phyloP scores from a whole-genome alignment of 2,329 filamentous ascomycete genomes.

The Dothistroma pini region DNA sequence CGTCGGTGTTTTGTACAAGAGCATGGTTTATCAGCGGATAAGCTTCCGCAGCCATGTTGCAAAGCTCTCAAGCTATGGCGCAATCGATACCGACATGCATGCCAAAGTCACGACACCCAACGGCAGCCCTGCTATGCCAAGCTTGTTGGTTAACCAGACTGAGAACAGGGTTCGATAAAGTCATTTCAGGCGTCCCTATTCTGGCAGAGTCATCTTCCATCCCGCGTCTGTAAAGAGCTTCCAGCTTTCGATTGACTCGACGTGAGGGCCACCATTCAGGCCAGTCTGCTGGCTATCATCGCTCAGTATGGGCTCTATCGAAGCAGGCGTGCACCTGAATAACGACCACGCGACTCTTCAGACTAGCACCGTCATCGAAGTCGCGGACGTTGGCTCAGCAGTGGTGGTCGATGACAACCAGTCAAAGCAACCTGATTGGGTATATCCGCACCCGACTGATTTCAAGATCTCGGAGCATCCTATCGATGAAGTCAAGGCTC shows the following conservation, averaged over 20 bases:
- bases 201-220: neutral
- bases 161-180: neutral
- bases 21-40: neutral
- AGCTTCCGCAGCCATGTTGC: constrained; percentile 9
- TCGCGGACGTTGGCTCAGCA: constrained; percentile 1
- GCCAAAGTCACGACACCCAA: constrained; percentile 2
- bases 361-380: constrained; percentile 12
- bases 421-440: constrained; percentile 14
- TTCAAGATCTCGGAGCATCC: constrained; percentile 30
- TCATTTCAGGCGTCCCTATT: neutral
- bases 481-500: constrained; percentile 26
- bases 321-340: neutral
- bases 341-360: neutral
- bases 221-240: neutral
- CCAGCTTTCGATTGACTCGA: neutral
- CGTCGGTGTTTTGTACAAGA: constrained; percentile 1
- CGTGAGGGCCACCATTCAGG: neutral
- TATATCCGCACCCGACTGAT: constrained; percentile 29
- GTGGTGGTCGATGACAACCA: neutral
- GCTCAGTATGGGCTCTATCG: constrained; percentile 15
- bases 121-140: neutral
- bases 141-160: neutral
- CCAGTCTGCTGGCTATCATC: neutral
- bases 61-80: constrained; percentile 15
- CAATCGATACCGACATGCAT: constrained; percentile 8